phyloP scores from a whole-genome alignment of 2,329 filamentous ascomycete genomes.

The Curvularia sp. region DNA sequence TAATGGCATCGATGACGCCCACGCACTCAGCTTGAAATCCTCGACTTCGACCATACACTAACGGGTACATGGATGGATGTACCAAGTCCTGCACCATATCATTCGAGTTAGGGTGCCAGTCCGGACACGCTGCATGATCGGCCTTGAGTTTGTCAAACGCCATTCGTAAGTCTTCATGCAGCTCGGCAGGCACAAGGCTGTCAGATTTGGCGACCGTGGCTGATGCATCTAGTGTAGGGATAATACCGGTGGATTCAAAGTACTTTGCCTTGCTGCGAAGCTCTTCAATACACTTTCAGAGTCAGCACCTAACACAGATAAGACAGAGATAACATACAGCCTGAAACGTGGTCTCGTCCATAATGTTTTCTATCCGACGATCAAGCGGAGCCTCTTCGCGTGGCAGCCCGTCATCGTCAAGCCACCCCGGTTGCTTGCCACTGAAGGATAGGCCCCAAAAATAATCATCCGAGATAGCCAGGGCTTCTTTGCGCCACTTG shows the following conservation, averaged over 20 bases:
- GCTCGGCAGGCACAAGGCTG: constrained; percentile 48
- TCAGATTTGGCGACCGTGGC: constrained; percentile 63
- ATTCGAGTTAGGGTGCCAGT: constrained; percentile 67
- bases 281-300: constrained; percentile 48
- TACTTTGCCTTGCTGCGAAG: constrained; percentile 59
- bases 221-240: constrained; percentile 57
- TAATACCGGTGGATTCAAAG: constrained; percentile 51
- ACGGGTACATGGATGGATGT: constrained; percentile 68
- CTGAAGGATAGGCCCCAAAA: constrained; percentile 21
- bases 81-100: constrained; percentile 67
- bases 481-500: constrained; percentile 36
- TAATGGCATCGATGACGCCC: constrained; percentile 37
- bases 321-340: constrained; percentile 13
- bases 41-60: constrained; percentile 61
- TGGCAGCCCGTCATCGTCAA: constrained; percentile 2
- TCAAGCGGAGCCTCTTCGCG: no score
- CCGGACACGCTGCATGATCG: constrained; percentile 48
- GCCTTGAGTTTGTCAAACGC: constrained; percentile 60
- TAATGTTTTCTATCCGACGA: constrained; percentile 15
- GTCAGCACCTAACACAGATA: background rate
- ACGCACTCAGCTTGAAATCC: constrained; percentile 47
- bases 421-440: constrained; percentile 17
- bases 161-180: constrained; percentile 53
- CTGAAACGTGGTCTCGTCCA: constrained; percentile 23
- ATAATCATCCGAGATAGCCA: constrained; percentile 24